Conservation (phyloP, 2,329 filamentous ascomycete species). For the Capronia epimyces region DNA sequence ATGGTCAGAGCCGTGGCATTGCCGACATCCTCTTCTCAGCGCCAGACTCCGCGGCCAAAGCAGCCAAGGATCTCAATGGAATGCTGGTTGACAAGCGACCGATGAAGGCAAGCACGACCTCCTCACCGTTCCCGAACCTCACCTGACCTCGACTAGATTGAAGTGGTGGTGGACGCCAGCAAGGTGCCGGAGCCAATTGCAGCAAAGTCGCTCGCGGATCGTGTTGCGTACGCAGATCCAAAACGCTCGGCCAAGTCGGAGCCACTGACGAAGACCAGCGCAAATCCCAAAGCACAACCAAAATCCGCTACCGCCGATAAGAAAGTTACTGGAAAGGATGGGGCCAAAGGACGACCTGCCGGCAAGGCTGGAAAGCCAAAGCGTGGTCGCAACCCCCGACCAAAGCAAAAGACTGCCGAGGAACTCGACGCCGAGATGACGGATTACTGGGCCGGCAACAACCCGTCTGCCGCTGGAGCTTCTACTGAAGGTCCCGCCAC, state of each 20-base stretch:
- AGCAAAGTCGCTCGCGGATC: conserved; percentile 74
- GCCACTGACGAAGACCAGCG: conserved; percentile 29
- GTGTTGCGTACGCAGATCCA: conserved; percentile 61
- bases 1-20: conserved; percentile 84
- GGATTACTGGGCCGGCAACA: conserved; percentile 70
- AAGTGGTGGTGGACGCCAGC: conserved; percentile 78
- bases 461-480: conserved; percentile 39
- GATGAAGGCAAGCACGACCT: conserved; percentile 65
- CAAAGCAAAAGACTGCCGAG: conserved; percentile 81
- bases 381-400: conserved; percentile 66
- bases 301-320: conserved; percentile 77
- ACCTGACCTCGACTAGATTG: conserved; percentile 56
- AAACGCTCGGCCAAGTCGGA: conserved; percentile 13
- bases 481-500: conserved; percentile 43
- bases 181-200: conserved; percentile 62
- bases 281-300: conserved; percentile 60
- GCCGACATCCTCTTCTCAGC: conserved; percentile 83
- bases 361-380: conserved; percentile 69
- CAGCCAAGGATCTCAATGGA: conserved; percentile 77
- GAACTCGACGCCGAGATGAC: conserved; percentile 97
- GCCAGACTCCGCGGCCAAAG: conserved; percentile 74
- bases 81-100: conserved; percentile 83
- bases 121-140: conserved; percentile 11
- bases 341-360: conserved; percentile 46
- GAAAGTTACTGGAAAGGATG: conserved; percentile 50